Evolutionary conservation across 768 basidiomycete species (phyloP), one percentile per base, ranked within the genome.

Genomic region (Amanita pallidorosea): DNA sequence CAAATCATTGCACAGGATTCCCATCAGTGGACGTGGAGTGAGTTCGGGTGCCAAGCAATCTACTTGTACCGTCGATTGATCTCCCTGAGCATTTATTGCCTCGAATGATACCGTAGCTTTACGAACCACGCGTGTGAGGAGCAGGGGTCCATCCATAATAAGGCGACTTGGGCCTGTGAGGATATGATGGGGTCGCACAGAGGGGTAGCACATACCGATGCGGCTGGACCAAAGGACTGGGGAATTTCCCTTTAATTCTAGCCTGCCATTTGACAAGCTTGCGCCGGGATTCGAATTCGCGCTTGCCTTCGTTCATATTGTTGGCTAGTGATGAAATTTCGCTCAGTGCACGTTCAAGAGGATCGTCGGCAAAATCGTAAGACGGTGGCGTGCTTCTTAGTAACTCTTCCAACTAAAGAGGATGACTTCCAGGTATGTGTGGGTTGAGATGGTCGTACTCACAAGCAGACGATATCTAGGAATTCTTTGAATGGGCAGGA

Each of bases 281-380:
- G 42, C 84, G 77, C 18, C 96, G 76, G 1, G 89, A 93, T 67
- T 99, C 96, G 2, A 91, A 78, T 58, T 97, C 94, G 2, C 96
- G 81, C 65, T 97, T 98, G 55, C 92, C 91, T 68, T 99, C 96
- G 65, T 99, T 99, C 89, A 99, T 96, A 60, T 88, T 88, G 45
- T 81, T 89, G 2, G 96, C 93, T 45, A 98, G 68, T 11, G 80
- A 79, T 1, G 92, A 80, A 56, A 98, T 96, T 67, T 95, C 90
- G 17, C 80, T 71, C 40, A 96, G 66, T 5, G 94, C 94, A 51
- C 79, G 81, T 56, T 91, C 89, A 48, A 99, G 72, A 22, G 88
- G 80, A 60, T 94, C 89, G 55, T 87, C 86, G 63, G 80, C 70
- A 55, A 79, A 83, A 42, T 88, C 81, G 43, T 80, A 75, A 38